These are phyloP conservation scores for Talaromyces sp. DNA, from an alignment of 2,329 filamentous ascomycete genomes.

Conservation along the genomic window DNA sequence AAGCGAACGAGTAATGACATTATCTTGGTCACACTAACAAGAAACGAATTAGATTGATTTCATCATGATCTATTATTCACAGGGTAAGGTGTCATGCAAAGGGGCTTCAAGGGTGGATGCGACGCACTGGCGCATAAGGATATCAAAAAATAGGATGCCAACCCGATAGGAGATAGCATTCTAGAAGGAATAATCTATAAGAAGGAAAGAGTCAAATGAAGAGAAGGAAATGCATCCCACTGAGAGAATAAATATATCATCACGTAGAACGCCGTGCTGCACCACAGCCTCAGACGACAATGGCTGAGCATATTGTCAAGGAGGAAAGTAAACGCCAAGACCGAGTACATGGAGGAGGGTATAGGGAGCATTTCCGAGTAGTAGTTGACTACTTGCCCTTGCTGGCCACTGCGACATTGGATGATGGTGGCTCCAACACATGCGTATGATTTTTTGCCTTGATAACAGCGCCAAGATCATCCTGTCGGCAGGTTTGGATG, in stretches of 20 bases:
- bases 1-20: neutral
- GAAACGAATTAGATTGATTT: neutral
- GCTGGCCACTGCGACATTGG: conserved; percentile 33
- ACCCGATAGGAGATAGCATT: neutral
- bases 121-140: conserved; percentile 9
- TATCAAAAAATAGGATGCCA: conserved; percentile 12
- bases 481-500: conserved; percentile 75
- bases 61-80: conserved; percentile 13
- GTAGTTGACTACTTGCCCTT: conserved; percentile 25
- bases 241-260: neutral
- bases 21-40: neutral
- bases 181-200: conserved; percentile 15
- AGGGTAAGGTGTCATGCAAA: conserved; percentile 10
- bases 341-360: neutral
- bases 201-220: neutral
- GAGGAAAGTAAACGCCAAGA: neutral
- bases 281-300: neutral
- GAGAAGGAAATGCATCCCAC: neutral
- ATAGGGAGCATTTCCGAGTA: neutral
- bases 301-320: neutral
- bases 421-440: conserved; percentile 66
- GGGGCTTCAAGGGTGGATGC: conserved; percentile 1
- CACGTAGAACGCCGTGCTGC: conserved; percentile 12
- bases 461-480: conserved; percentile 69
- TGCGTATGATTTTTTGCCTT: conserved; percentile 76